phyloP scores from a whole-genome alignment of 352 stramenopile genomes.

The Phytophthora capsici region DNA sequence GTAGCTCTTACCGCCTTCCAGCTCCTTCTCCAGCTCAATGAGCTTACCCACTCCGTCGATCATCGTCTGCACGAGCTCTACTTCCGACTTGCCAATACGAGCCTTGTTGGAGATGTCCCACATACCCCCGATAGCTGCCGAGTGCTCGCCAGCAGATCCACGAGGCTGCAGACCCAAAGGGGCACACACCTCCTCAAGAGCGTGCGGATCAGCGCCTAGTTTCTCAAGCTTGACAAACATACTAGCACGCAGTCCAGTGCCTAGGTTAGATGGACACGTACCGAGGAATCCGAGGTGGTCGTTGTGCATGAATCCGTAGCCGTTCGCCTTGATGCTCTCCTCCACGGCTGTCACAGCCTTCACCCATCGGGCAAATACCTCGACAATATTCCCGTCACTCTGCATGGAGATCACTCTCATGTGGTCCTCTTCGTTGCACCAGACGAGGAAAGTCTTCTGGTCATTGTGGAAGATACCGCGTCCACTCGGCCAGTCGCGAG shows the following conservation, averaged over 20 bases:
- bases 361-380: constrained; percentile 90
- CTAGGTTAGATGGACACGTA: constrained; percentile 89
- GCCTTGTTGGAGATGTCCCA: constrained; percentile 96
- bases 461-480: constrained; percentile 95
- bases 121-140: constrained; percentile 79
- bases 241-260: constrained; percentile 83
- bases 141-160: constrained; percentile 86
- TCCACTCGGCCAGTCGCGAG: constrained; percentile 93
- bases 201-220: constrained; percentile 71
- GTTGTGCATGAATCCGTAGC: constrained; percentile 89
- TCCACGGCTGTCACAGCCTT: constrained; percentile 83
- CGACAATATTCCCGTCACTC: constrained; percentile 90
- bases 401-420: constrained; percentile 92
- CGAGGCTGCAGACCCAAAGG: constrained; percentile 83
- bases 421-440: constrained; percentile 92
- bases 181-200: constrained; percentile 75
- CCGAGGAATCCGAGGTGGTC: constrained; percentile 90
- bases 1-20: constrained; percentile 74
- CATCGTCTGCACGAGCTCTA: constrained; percentile 96
- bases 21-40: constrained; percentile 92
- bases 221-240: constrained; percentile 89
- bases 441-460: constrained; percentile 91
- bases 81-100: constrained; percentile 93
- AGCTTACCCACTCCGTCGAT: constrained; percentile 93
- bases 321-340: constrained; percentile 76